Evolutionary conservation across 1,284 basidiomycete genomes (phyloP).

Genomic region (Gymnopus androsaceus): DNA sequence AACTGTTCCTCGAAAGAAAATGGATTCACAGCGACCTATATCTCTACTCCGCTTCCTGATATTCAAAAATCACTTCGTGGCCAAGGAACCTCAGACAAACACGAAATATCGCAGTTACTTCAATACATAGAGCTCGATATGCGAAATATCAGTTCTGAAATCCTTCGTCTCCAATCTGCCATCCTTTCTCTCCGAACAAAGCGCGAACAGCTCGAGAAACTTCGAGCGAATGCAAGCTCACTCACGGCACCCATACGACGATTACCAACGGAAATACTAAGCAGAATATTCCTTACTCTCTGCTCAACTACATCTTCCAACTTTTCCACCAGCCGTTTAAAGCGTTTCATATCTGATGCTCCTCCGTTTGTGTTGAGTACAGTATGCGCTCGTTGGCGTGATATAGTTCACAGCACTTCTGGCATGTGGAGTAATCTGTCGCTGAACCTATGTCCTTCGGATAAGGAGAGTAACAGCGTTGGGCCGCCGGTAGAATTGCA

Average conservation of each 20-base stretch:
- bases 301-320: background rate
- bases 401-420: background rate
- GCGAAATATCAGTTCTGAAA: background rate
- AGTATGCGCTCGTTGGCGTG: background rate
- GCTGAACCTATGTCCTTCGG: background rate
- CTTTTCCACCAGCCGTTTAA: background rate
- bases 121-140: background rate
- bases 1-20: too few relatives aligned
- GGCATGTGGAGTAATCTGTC: background rate
- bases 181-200: background rate
- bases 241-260: background rate
- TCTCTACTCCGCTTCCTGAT: too few relatives aligned
- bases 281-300: background rate
- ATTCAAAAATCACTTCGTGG: too few relatives aligned
- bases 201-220: background rate
- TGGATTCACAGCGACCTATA: too few relatives aligned
- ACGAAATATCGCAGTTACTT: too few relatives aligned
- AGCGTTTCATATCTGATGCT: background rate
- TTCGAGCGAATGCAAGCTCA: background rate
- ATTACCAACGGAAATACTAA: background rate
- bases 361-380: background rate
- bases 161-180: background rate
- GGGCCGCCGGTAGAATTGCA: background rate
- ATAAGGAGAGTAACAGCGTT: background rate
- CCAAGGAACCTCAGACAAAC: too few relatives aligned